Base-by-base conservation (phyloP, 805 yeast species). In the Wickerhamomyces chambardii region DNA sequence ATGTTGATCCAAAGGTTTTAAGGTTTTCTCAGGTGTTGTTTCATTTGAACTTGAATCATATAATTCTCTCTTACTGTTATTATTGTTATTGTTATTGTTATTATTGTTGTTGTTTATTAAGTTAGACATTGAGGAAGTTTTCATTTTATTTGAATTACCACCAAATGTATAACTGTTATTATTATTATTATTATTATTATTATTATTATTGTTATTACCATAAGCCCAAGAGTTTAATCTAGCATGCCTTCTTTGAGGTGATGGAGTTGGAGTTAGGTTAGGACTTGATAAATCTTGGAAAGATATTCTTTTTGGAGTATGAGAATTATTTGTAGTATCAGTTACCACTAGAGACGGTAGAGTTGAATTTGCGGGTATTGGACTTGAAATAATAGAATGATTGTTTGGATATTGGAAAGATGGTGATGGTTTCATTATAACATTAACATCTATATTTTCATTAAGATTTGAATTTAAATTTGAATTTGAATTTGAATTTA, bases 201-300 rank as follows among this genome's bases (percentile, higher is more conserved):
- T n/a, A n/a, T n/a, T n/a, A n/a, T n/a, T 17, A 29, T 21, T 25
- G 27, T 32, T 40, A 14, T 47, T 38, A 11, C 48, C 38, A 30
- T 58, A 58, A 9, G 67, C 61, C 68, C 68, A 63, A 1, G 68
- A 61, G 32, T 55, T 59, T 21, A 58, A 46, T 43, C 60, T 55
- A 15, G 50, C 43, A 42, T 60, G 64, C n/a, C 46, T 35, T 37
- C 51, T 43, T 17, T 3, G 42, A 34, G 47, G 47, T 4, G 52
- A 38, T 16, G 51, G 48, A 4, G 56, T 40, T 11, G 43, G 40
- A 15, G 37, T 37, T 38, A 11, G 29, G 34, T 17, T 47, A 17
- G 2, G 35, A 16, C 1, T 35, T 15, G 22, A 6, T 19, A 6
- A 6, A 6, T 28, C 29, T 15, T 16, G 6, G 12, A 24, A 24